Conservation (phyloP, 2,329 filamentous ascomycete genomes). For the Ceratocystis colombiana region DNA sequence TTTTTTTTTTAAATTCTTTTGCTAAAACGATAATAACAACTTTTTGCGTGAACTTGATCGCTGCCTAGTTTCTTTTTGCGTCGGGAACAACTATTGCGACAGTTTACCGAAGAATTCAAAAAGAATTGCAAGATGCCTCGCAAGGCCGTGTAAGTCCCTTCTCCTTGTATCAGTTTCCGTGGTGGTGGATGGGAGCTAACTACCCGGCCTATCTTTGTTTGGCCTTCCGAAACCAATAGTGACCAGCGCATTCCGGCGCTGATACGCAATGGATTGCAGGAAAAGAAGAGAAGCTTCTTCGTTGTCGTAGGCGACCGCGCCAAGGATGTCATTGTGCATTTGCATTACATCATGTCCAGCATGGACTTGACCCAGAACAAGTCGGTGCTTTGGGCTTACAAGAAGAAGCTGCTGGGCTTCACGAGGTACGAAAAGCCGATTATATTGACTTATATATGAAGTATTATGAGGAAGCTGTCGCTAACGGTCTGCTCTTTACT, state of each 20-base stretch:
- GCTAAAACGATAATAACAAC: not conserved
- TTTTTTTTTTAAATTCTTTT: conserved; percentile 1
- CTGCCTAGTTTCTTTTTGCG: not conserved
- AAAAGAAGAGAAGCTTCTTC: conserved; percentile 98
- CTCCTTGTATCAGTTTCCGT: not conserved
- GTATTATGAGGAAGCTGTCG: not conserved
- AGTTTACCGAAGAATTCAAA: not conserved
- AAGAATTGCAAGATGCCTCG: conserved; percentile 43
- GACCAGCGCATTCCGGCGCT: conserved; percentile 85
- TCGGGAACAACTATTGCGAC: not conserved
- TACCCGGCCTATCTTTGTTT: conserved; percentile 7
- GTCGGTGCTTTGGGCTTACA: conserved; percentile 95
- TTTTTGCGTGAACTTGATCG: no score
- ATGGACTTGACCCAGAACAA: conserved; percentile 84
- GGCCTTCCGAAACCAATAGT: conserved; percentile 36
- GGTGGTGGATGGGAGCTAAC: not conserved
- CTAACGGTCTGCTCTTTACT: not conserved
- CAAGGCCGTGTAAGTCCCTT: conserved; percentile 43
- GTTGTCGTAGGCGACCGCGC: conserved; percentile 87
- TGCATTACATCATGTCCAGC: conserved; percentile 83
- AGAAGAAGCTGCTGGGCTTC: conserved; percentile 91
- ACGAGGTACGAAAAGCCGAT: conserved; percentile 46
- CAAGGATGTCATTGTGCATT: conserved; percentile 93
- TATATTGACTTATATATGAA: no score
- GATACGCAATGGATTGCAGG: conserved; percentile 81